phyloP scores from a whole-genome alignment of 257 asterid species.

The Voacanga thouarsii region DNA sequence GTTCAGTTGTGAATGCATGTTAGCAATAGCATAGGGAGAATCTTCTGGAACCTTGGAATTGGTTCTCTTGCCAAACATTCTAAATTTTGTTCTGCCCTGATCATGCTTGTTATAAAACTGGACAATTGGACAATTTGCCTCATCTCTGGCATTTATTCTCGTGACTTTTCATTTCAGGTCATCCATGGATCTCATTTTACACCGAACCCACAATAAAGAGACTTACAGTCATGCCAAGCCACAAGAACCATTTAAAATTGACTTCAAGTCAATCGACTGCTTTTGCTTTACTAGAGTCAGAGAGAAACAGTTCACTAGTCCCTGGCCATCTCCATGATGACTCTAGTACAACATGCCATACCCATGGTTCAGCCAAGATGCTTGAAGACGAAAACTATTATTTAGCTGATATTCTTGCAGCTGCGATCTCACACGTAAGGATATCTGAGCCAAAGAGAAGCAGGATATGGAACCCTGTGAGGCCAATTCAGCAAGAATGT shows the following conservation, averaged over 20 bases:
- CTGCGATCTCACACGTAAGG: slow-evolving; percentile 60
- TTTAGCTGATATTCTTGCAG: slow-evolving; percentile 60
- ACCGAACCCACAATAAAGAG: slow-evolving; percentile 33
- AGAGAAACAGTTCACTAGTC: slow-evolving; percentile 43
- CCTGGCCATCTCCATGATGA: slow-evolving; percentile 46
- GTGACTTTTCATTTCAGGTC: slow-evolving; percentile 41
- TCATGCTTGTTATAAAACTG: neutral
- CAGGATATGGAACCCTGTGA: slow-evolving; percentile 62
- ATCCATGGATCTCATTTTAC: slow-evolving; percentile 56
- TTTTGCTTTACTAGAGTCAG: slow-evolving; percentile 41
- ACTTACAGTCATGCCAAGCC: slow-evolving; percentile 31
- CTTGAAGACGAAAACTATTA: slow-evolving; percentile 44
- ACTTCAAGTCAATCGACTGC: slow-evolving; percentile 40
- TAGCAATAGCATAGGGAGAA: neutral
- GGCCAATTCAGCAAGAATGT: slow-evolving; percentile 52
- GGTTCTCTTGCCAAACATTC: neutral
- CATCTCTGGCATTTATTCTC: neutral
- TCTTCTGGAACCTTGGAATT: neutral
- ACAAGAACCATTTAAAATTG: slow-evolving; percentile 28
- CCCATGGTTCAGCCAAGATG: slow-evolving; percentile 27
- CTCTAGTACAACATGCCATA: slow-evolving; percentile 25
- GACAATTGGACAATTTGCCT: neutral
- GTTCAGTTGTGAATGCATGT: neutral
- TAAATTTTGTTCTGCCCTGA: neutral
- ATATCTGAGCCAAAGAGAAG: slow-evolving; percentile 82